Percentiles rank a stretch among this genome's conserved stretches.
phyloP scores from a whole-genome alignment of 2,329 filamentous ascomycete genomes.

The Immersiporthe knoxdaviesiana region DNA sequence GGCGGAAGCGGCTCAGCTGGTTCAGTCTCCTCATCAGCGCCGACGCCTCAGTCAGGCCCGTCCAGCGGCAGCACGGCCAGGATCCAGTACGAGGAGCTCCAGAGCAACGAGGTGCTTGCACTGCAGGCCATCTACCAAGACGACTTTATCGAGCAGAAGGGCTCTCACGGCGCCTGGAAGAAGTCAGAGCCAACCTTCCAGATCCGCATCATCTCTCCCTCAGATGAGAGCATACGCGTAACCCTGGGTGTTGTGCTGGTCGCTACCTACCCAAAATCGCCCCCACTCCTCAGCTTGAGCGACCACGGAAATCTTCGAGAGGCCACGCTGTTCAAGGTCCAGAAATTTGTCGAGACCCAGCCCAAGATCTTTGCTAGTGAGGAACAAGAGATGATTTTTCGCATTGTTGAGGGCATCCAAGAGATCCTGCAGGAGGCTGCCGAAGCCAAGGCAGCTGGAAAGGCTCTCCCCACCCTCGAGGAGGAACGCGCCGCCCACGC shows the following conservation, averaged over 20 bases:
- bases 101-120: constrained; percentile 85
- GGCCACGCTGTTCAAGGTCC: constrained; percentile 71
- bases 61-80: constrained; percentile 35
- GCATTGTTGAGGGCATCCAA: constrained; percentile 70
- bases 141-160: constrained; percentile 77
- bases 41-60: constrained; percentile 6
- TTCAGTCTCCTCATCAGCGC: constrained; percentile 40
- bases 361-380: constrained; percentile 57
- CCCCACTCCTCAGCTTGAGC: constrained; percentile 72
- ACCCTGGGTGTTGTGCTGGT: constrained; percentile 80
- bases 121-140: constrained; percentile 88
- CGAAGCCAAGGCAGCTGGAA: constrained; percentile 72
- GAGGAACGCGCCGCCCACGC: constrained; percentile 87
- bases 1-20: constrained; percentile 44
- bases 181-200: constrained; percentile 85
- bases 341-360: constrained; percentile 63
- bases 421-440: constrained; percentile 87
- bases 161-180: constrained; percentile 81
- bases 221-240: constrained; percentile 71
- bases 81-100: constrained; percentile 78
- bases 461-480: constrained; percentile 81
- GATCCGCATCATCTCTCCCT: constrained; percentile 74
- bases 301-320: constrained; percentile 67
- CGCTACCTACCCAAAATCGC: constrained; percentile 86
- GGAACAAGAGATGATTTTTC: constrained; percentile 64